Evolutionary conservation across 345 rosid genomes (phyloP), one percentile per base, ranked within the genome.

Genomic region (Eucalyptus paniculata): DNA sequence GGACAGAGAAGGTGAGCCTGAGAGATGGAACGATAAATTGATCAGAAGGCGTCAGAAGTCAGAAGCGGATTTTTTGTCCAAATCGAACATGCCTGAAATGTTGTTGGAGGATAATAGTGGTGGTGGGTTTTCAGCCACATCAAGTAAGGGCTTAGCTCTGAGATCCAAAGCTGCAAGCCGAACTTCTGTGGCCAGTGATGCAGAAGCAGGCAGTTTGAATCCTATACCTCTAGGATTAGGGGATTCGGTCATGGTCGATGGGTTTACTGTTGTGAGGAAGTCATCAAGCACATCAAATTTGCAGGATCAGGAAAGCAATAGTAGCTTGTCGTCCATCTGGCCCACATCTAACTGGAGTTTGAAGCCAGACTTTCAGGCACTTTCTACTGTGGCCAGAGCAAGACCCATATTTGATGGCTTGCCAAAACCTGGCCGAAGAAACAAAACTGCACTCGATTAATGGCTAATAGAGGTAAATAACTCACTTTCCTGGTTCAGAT

Each of bases 391-490:
- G 77, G 95, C 94, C 86, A 92, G 94, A 30, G 87, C 94, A 3
- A 94, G 91, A 89, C 96, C 99, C 24, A 96, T 96, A 82, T 94
- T 97, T 88, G 99, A 96, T 87, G 97, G 98, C 45, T 92, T 97
- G 88, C 96, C 97, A 13, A 95, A 92, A 91, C 97, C 95, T n/a
- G 95, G 93, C 67, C 90, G 96, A 88, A 94, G 92, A 91, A 93
- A 91, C 94, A 96, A 96, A 92, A 93, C 97, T n/a, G 99, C 99
- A 10, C 92, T 96, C 50, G 99, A 97, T 93, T 96, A 94, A 92
- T 67, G 2, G 34, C 54, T 58, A 40, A 77, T 77, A 37, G 47
- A 37, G 85, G 85, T 77, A 77, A 77, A 77, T 77, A 40, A 77
- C 47, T 72, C 82, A 72, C 82, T 77, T 77, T 77, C 24, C 85